Base-by-base conservation (phyloP, 1,284 basidiomycete species). In the Austropuccinia psidii region DNA sequence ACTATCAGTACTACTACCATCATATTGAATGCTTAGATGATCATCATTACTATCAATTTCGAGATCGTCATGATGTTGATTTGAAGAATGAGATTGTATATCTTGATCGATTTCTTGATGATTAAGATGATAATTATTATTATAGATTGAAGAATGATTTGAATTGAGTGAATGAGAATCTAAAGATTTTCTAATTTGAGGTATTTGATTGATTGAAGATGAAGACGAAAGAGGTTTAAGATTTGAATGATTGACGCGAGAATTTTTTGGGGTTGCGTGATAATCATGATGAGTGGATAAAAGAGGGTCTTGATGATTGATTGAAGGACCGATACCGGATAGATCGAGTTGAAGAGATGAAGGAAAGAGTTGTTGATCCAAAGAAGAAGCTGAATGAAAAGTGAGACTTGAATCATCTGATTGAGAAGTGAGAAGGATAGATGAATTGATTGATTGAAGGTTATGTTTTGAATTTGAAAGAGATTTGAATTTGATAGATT, bases 1-100 rank as follows among this genome's bases (percentile, higher is more conserved):
- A 47, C 43, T 55, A 13, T 70, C 67, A 39, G 41, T 47, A 45
- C 55, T 60, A 47, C 67, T 70, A n/a, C 55, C 54, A 17, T 24
- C 33, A 41, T 45, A 39, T 27, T 45, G 39, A 58, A 47, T 70
- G 27, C 54, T 57, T 13, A 2, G 54, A 47, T 31, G 21, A 31
- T 70, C 67, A 15, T 65, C 37, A 39, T 41, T 39, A 8, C 21
- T 37, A 43, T 39, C 21, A 6, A 55, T 52, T 24, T 60, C 55
- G 21, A 15, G 29, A 33, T 57, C 54, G 5, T 57, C 54, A n/a
- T n/a, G n/a, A n/a, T n/a, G n/a, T n/a, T n/a, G n/a, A n/a, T n/a
- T n/a, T n/a, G n/a, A n/a, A n/a, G n/a, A n/a, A n/a, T n/a, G n/a
- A n/a, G n/a, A n/a, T n/a, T n/a, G n/a, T n/a, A n/a, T n/a, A n/a